Percentiles rank a stretch among this genome's conserved stretches.
These are phyloP conservation scores for Phylloporus rhodoxanthus DNA, from an alignment of 768 basidiomycete species.

Conservation along the genomic window DNA sequence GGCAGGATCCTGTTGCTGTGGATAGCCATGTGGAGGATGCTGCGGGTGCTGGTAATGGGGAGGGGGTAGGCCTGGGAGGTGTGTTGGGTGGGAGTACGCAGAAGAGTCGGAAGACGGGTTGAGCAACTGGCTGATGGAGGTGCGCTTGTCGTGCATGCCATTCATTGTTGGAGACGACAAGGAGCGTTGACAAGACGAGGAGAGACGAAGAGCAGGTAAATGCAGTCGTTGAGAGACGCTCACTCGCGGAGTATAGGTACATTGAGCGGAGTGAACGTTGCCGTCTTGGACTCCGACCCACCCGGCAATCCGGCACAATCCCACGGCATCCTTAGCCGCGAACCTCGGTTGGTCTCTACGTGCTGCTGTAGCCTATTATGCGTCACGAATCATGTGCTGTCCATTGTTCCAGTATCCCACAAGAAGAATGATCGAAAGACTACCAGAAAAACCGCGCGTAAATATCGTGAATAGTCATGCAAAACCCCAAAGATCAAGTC, in stretches of 20 bases:
- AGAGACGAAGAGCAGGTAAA: slow-evolving; percentile 25
- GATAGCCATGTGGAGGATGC: slow-evolving; percentile 24
- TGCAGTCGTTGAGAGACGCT: slow-evolving; percentile 27
- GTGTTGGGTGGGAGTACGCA: slow-evolving; percentile 27
- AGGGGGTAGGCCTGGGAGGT: slow-evolving; percentile 24
- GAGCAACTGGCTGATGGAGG: slow-evolving; percentile 46
- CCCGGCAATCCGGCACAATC: slow-evolving; percentile 21
- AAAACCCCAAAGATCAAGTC: slow-evolving; percentile 16
- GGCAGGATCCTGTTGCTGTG: slow-evolving; percentile 25
- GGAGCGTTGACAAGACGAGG: slow-evolving; percentile 11
- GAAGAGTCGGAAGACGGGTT: slow-evolving; percentile 42
- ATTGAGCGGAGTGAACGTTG: slow-evolving; percentile 24
- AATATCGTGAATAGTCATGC: slow-evolving; percentile 10
- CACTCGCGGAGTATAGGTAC: slow-evolving; percentile 28
- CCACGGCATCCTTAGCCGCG: slow-evolving; percentile 24
- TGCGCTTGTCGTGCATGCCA: slow-evolving; percentile 44
- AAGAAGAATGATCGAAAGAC: slow-evolving; percentile 8
- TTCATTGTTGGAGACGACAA: slow-evolving; percentile 31
- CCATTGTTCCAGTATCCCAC: slow-evolving; percentile 14
- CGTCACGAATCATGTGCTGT: slow-evolving; percentile 2
- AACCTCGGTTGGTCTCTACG: slow-evolving; percentile 15
- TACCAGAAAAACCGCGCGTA: slow-evolving; percentile 2
- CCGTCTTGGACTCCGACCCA: slow-evolving; percentile 26
- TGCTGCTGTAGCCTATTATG: neutral
- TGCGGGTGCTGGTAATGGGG: slow-evolving; percentile 27